These are phyloP conservation scores for Penicillium robsamsonii DNA, from an alignment of 495 filamentous ascomycete genomes.

Conservation along the genomic window DNA sequence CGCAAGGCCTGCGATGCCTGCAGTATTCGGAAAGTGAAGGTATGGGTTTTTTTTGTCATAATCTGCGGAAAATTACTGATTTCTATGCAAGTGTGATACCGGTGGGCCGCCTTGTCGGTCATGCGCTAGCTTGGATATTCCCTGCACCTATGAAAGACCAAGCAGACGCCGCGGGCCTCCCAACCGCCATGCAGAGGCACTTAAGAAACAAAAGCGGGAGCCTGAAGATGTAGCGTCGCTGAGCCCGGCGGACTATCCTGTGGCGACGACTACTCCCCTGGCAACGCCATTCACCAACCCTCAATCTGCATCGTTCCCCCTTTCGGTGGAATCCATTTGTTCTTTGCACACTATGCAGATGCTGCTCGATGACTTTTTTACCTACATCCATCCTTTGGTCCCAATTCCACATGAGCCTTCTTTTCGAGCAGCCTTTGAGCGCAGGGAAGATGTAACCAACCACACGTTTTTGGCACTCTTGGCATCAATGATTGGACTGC, in stretches of 20 bases:
- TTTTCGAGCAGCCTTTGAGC: conserved; percentile 70
- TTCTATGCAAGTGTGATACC: conserved; percentile 67
- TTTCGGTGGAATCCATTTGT: conserved; percentile 72
- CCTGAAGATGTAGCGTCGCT: conserved; percentile 30
- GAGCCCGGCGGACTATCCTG: conserved; percentile 27
- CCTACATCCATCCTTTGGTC: conserved; percentile 81
- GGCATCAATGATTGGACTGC: conserved; percentile 73
- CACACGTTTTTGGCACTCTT: conserved; percentile 71
- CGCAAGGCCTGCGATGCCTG: conserved; percentile 84
- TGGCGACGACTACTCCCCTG: conserved; percentile 25
- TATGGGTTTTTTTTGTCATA: conserved; percentile 28
- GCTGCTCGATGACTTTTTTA: conserved; percentile 85
- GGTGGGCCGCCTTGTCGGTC: conserved; percentile 74
- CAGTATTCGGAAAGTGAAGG: conserved; percentile 83
- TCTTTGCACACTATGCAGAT: conserved; percentile 61
- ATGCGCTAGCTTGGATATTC: conserved; percentile 73
- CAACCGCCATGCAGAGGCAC: conserved; percentile 79
- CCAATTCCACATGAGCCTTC: conserved; percentile 84
- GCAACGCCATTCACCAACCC: conserved; percentile 12
- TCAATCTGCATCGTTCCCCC: conserved; percentile 28
- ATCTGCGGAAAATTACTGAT: conserved; percentile 17
- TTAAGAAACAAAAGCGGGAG: conserved; percentile 65
- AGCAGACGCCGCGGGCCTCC: conserved; percentile 80
- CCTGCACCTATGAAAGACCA: conserved; percentile 77
- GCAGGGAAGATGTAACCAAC: conserved; percentile 67